phyloP scores from a whole-genome alignment of 139 green algal species.

The Cymbomonas tetramitiformis region DNA sequence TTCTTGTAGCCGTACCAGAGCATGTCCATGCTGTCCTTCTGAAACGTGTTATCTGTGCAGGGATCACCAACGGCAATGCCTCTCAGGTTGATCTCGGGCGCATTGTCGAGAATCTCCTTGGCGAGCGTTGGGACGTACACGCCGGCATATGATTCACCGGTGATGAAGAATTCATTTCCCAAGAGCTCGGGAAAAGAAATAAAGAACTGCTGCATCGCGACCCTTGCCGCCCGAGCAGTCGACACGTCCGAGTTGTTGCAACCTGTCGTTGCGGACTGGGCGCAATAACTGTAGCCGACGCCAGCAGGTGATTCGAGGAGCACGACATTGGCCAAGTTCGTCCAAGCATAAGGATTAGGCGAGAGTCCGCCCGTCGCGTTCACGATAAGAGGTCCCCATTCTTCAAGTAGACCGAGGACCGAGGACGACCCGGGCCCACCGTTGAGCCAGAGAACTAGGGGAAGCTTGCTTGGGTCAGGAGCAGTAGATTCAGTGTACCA shows the following conservation, averaged over 20 bases:
- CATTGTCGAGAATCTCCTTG: conserved; percentile 8
- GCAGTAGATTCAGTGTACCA: background rate
- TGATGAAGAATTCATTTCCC: conserved; percentile 25
- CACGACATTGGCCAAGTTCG: conserved; percentile 27
- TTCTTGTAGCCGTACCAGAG: conserved; percentile 19
- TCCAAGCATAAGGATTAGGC: conserved; percentile 31
- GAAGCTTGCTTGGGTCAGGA: background rate
- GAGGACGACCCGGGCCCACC: conserved; percentile 30
- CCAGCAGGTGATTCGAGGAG: conserved; percentile 29
- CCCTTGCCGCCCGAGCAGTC: conserved; percentile 12
- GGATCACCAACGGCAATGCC: conserved; percentile 19
- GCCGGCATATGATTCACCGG: conserved; percentile 33
- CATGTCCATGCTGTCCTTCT: conserved; percentile 19
- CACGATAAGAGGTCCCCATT: conserved; percentile 22
- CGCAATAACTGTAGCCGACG: conserved; percentile 31
- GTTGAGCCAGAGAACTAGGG: conserved; percentile 34
- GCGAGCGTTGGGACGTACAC: conserved; percentile 32
- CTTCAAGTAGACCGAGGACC: conserved; percentile 29
- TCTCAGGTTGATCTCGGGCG: conserved; percentile 3
- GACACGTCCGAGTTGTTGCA: conserved; percentile 21
- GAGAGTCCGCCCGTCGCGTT: conserved; percentile 5
- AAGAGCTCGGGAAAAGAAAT: conserved; percentile 20
- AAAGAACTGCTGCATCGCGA: conserved; percentile 14
- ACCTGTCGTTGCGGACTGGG: background rate
- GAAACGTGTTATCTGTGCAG: conserved; percentile 18